These are phyloP conservation scores for Desmodesmus armatus DNA, from an alignment of 139 green algal genomes.

Conservation along the genomic window DNA sequence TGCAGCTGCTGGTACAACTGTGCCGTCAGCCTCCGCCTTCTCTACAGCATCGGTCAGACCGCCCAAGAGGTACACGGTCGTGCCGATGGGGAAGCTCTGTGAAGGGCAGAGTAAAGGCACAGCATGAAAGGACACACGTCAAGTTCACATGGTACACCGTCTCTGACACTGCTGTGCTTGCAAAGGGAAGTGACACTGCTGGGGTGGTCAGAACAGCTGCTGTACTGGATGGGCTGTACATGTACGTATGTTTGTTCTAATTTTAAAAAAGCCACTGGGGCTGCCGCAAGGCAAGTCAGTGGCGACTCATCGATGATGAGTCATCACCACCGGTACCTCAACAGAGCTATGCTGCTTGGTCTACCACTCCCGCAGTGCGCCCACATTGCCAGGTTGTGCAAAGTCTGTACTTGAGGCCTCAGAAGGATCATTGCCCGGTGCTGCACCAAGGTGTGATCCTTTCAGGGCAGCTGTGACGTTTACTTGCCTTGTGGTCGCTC, in stretches of 20 bases:
- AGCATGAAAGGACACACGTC: not conserved
- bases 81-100: constrained; percentile 42
- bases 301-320: not conserved
- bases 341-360: not conserved
- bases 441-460: not conserved
- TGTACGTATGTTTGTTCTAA: not conserved
- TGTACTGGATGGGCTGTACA: not conserved
- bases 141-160: not conserved
- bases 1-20: not conserved
- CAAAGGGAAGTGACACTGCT: not conserved
- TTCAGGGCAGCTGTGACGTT: not conserved
- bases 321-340: too few species aligned
- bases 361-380: not conserved
- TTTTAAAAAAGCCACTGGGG: not conserved
- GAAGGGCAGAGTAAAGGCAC: not conserved
- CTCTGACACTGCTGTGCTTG: not conserved
- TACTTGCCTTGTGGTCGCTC: constrained; percentile 48
- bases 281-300: not conserved
- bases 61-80: constrained; percentile 50
- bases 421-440: not conserved
- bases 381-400: not conserved
- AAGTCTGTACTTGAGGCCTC: not conserved
- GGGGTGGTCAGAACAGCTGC: not conserved
- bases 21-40: not conserved
- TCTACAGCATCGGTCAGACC: constrained; percentile 29